Evolutionary conservation across 2,329 filamentous ascomycete genomes (phyloP), one percentile per base, ranked within the genome.

Genomic region (Pseudogymnoascus sp.): DNA sequence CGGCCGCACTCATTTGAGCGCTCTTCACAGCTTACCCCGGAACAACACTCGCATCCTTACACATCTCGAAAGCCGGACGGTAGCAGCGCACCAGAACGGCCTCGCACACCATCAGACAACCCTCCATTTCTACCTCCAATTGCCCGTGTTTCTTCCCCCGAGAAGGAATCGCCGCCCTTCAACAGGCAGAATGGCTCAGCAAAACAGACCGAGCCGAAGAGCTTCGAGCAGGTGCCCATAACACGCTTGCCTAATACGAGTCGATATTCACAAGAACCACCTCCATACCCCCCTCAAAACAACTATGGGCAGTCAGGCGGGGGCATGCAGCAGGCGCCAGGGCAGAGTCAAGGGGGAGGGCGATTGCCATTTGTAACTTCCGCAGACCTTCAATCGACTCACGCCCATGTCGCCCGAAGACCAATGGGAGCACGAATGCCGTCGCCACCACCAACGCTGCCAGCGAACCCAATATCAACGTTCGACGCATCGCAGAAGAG

Each of bases 111-210:
- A 31, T 63, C 66, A 10, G 62, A 59, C 5, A 68, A 76, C 35
- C 77, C 82, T 60, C 80, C 80, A 6, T 75, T 74, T 3, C 72
- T 84, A 31, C 73, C 74, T 33, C 73, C 72, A 33, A 73, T 76
- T 37, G 68, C 73, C 35, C 69, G 73, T 29, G 68, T 77, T 11
- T 70, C 74, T 21, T 72, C 68, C 11, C 64, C 64, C 13, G 67
- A 67, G 5, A 64, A 63, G 35, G 64, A 64, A 24, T 26, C 15
- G n/a, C 31, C 41, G 4, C 36, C 58, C 7, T 50, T 62, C 29
- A 50, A 64, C n/a, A 62, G 31, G 33, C 37, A 41, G 47, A 47
- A 54, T 40, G 66, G 65, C 17, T 58, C 10, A 54, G 5, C 29
- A 15, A 54, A 13, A 33, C 47, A 9, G 15, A 54, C 29, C 5